phyloP scores from a whole-genome alignment of 2,329 filamentous ascomycete species.

The Penicillium corylophilum region DNA sequence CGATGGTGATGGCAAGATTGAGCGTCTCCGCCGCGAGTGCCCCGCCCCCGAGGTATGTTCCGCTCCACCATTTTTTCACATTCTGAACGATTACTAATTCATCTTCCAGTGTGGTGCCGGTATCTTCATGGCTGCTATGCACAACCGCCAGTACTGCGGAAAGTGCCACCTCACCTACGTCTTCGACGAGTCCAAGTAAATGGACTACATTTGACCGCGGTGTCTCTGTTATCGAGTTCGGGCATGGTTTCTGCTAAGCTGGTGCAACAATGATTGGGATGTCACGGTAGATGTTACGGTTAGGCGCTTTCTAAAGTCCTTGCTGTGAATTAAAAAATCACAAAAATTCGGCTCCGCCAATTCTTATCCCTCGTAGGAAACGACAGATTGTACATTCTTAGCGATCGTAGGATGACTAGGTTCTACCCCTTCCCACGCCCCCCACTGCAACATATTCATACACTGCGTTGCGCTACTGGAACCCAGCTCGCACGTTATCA shows the following conservation, averaged over 20 bases:
- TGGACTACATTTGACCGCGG: slow-evolving; percentile 20
- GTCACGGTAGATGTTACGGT: slow-evolving; percentile 20
- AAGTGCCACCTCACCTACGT: slow-evolving; percentile 70
- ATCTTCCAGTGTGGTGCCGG: slow-evolving; percentile 83
- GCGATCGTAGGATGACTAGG: not conserved
- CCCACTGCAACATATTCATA: not conserved
- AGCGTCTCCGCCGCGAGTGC: slow-evolving; percentile 98
- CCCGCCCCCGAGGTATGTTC: slow-evolving; percentile 77
- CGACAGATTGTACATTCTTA: not conserved
- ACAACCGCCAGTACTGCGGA: slow-evolving; percentile 97
- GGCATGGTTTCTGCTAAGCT: slow-evolving; percentile 12
- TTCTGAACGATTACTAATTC: slow-evolving; percentile 34
- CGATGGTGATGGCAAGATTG: slow-evolving; percentile 98
- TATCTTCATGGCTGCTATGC: slow-evolving; percentile 99
- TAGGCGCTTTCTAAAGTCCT: slow-evolving; percentile 12
- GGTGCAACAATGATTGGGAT: slow-evolving; percentile 10
- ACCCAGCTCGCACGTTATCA: slow-evolving; percentile 37
- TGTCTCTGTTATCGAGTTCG: slow-evolving; percentile 14
- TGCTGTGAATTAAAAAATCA: slow-evolving; percentile 19
- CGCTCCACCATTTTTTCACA: not conserved
- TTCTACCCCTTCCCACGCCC: not conserved
- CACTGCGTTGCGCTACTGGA: slow-evolving; percentile 8
- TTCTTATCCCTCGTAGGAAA: not conserved
- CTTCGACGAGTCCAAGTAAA: slow-evolving; percentile 65
- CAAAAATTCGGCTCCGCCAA: slow-evolving; percentile 16